A percentile compares a stretch with the other conserved stretches of the same genome.
phyloP scores from a whole-genome alignment of 208 protist species.

The Trypanosoma mega region DNA sequence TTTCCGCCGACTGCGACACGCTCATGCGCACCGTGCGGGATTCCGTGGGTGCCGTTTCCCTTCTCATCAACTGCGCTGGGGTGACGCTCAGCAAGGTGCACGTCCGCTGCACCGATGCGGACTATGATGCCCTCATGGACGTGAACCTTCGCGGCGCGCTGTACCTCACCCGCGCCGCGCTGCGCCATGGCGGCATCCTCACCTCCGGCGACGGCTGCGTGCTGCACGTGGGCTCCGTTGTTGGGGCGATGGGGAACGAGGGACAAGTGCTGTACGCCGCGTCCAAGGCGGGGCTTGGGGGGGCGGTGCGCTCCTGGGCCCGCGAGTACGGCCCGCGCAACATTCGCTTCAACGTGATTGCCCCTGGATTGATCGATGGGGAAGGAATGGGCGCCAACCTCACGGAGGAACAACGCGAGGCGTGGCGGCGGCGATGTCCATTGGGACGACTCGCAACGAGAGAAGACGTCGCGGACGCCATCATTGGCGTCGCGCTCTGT shows the following conservation, averaged over 20 bases:
- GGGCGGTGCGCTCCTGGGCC: constrained; percentile 78
- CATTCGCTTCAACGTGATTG: constrained; percentile 91
- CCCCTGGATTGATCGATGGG: constrained; percentile 86
- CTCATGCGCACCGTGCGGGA: constrained; percentile 47
- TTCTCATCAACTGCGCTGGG: constrained; percentile 83
- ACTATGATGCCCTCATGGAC: constrained; percentile 73
- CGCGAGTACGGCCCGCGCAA: constrained; percentile 81
- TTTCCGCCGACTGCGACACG: constrained; percentile 46
- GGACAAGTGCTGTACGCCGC: constrained; percentile 91
- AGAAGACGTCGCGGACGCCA: constrained; percentile 78
- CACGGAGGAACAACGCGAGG: constrained; percentile 46
- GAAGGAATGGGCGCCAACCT: constrained; percentile 73
- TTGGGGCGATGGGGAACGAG: constrained; percentile 69
- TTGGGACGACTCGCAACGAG: constrained; percentile 69
- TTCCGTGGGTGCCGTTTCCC: constrained; percentile 46
- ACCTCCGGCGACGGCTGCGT: constrained; percentile 49
- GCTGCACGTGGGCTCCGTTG: constrained; percentile 80
- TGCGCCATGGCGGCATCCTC: constrained; percentile 81
- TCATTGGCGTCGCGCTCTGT: constrained; percentile 47
- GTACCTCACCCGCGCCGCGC: constrained; percentile 60
- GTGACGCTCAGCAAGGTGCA: constrained; percentile 78
- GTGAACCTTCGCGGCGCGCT: constrained; percentile 77
- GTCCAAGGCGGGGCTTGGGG: constrained; percentile 87
- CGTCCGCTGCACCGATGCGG: constrained; percentile 54
- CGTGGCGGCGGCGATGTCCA: constrained; percentile 51